phyloP scores from a whole-genome alignment of 371 early-diverging fungal species.

The Actinomucor elegans region DNA sequence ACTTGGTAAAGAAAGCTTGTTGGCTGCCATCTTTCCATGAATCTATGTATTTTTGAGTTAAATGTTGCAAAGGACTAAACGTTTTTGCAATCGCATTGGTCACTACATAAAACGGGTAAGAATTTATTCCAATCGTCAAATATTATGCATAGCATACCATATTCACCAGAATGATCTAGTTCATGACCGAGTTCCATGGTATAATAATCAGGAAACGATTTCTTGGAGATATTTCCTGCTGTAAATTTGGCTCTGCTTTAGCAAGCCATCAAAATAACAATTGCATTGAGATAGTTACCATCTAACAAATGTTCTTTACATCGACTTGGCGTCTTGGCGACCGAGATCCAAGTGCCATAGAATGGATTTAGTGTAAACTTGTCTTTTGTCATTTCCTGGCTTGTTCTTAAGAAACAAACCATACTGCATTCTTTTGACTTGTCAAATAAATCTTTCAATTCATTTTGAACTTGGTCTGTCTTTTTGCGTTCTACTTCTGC shows the following conservation, averaged over 20 bases:
- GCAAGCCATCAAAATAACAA: not conserved
- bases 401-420: conserved; percentile 23
- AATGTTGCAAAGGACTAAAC: conserved; percentile 18
- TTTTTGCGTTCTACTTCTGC: not conserved
- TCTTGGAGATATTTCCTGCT: conserved; percentile 1
- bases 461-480: not conserved
- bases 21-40: conserved; percentile 41
- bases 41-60: conserved; percentile 25
- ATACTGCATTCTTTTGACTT: conserved; percentile 20
- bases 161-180: conserved; percentile 11
- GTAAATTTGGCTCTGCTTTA: not conserved
- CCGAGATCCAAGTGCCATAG: conserved; percentile 17
- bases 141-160: conserved; percentile 12
- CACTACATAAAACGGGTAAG: conserved; percentile 1
- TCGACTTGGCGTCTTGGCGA: conserved; percentile 15
- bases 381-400: conserved; percentile 6
- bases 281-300: not conserved
- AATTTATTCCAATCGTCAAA: no score
- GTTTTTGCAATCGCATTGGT: conserved; percentile 15
- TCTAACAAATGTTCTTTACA: conserved; percentile 21
- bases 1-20: conserved; percentile 32
- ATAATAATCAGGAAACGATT: conserved; percentile 17
- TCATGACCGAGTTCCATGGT: conserved; percentile 21
- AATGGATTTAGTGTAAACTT: conserved; percentile 16
- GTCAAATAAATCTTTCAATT: conserved; percentile 12